phyloP scores from a whole-genome alignment of 2,329 filamentous ascomycete species.

The Colletotrichum horii region DNA sequence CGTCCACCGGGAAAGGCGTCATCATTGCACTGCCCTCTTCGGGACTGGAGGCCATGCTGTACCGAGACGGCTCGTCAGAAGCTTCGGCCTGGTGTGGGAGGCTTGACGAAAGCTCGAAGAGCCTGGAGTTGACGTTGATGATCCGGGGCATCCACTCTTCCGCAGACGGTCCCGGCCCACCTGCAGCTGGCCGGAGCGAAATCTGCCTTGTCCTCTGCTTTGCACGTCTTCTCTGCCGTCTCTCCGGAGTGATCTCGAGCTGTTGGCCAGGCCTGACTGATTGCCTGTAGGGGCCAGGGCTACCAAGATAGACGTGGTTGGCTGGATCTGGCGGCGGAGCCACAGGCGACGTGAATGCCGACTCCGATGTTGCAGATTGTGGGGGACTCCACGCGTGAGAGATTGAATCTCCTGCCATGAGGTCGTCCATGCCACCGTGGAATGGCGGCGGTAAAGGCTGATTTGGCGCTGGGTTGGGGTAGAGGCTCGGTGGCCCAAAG shows the following conservation, averaged over 20 bases:
- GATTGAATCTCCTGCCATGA: constrained; percentile 16
- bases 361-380: constrained; percentile 13
- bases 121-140: constrained; percentile 40
- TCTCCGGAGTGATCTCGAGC: neutral
- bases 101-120: constrained; percentile 40
- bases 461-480: constrained; percentile 13
- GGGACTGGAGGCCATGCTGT: constrained; percentile 15
- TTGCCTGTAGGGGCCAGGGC: neutral
- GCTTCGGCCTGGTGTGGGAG: constrained; percentile 33
- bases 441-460: constrained; percentile 33
- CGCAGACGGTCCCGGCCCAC: constrained; percentile 23
- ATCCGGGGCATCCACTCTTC: constrained; percentile 44
- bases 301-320: constrained; percentile 1
- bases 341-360: constrained; percentile 11
- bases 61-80: constrained; percentile 1
- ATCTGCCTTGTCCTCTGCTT: constrained; percentile 37
- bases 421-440: constrained; percentile 4
- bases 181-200: constrained; percentile 25
- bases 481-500: constrained; percentile 37
- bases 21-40: constrained; percentile 27
- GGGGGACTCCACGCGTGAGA: constrained; percentile 14
- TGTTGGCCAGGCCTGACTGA: neutral
- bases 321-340: neutral
- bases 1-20: constrained; percentile 42
- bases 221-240: constrained; percentile 14